A percentile compares a stretch with the other conserved stretches of the same genome.
Conservation (phyloP, 108 stramenopile genomes). For the Skeletonema menzelii region DNA sequence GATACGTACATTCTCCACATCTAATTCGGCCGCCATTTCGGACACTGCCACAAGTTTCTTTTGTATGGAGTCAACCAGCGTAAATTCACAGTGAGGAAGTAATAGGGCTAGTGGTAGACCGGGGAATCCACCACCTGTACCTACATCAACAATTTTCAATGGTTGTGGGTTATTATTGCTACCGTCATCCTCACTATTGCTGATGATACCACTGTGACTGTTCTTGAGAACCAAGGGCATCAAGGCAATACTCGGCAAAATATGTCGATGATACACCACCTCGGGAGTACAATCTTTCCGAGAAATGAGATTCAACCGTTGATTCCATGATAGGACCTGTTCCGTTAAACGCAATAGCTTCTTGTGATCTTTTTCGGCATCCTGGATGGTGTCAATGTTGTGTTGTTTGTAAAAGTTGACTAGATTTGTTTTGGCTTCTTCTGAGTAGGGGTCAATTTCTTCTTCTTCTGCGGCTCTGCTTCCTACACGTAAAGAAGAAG, state of each 20-base stretch:
- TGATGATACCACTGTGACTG: constrained; percentile 1
- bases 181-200: neutral
- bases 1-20: constrained; percentile 64
- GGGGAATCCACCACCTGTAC: constrained; percentile 90
- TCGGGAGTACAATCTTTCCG: constrained; percentile 67
- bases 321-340: constrained; percentile 81
- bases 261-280: constrained; percentile 77
- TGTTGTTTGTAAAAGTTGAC: constrained; percentile 18
- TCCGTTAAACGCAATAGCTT: constrained; percentile 55
- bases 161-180: neutral
- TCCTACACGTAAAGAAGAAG: neutral
- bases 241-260: constrained; percentile 76
- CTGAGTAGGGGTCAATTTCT: constrained; percentile 38
- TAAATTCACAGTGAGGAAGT: constrained; percentile 66
- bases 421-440: constrained; percentile 21
- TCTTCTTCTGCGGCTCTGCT: neutral
- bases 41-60: constrained; percentile 82
- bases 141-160: constrained; percentile 67
- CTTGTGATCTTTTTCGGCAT: constrained; percentile 35
- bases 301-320: constrained; percentile 79
- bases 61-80: constrained; percentile 76
- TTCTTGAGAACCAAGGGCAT: constrained; percentile 33
- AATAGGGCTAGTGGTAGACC: constrained; percentile 87
- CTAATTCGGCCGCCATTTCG: constrained; percentile 73
- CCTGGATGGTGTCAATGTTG: neutral